These are phyloP conservation scores for Leptomonas pyrrhocoris DNA, from an alignment of 208 protist genomes.

Conservation along the genomic window DNA sequence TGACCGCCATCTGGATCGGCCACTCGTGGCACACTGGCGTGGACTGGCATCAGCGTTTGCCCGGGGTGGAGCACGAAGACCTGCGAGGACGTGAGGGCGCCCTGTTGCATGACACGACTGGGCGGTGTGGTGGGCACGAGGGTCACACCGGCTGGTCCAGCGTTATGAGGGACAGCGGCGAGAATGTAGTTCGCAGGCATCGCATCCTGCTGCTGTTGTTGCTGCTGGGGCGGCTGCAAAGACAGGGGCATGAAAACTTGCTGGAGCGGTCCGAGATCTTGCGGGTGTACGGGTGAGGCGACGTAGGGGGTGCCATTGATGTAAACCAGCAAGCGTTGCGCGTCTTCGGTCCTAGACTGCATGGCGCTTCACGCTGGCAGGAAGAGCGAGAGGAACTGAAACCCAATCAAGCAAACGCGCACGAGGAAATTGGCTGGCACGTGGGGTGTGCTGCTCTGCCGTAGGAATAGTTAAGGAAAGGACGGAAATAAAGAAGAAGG, in stretches of 20 bases:
- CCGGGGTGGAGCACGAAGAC: conserved; percentile 1
- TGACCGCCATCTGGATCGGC: not conserved
- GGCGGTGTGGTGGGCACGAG: not conserved
- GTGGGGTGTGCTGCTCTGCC: too few relatives aligned
- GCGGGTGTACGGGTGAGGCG: not conserved
- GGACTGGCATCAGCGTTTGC: conserved; percentile 13
- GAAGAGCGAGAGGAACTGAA: not conserved
- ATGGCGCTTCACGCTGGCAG: not conserved
- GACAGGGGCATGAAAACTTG: not conserved
- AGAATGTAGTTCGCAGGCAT: conserved; percentile 1
- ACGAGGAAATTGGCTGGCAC: too few relatives aligned
- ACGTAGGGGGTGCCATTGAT: conserved; percentile 9
- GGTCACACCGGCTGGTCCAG: not conserved
- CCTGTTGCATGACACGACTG: not conserved
- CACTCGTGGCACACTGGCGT: not conserved
- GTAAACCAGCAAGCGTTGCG: not conserved
- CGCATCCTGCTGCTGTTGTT: conserved; percentile 4
- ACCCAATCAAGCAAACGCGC: too few relatives aligned
- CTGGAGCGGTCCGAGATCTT: not conserved
- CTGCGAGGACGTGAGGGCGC: not conserved
- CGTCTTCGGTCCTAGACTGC: conserved; percentile 1
- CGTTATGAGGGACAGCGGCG: not conserved
- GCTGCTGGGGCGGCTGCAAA: not conserved
- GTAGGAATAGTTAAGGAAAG: too few relatives aligned
- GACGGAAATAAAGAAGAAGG: not conserved